phyloP scores from a whole-genome alignment of 176 grass and related monocot species.

The Melocanna baccifera region DNA sequence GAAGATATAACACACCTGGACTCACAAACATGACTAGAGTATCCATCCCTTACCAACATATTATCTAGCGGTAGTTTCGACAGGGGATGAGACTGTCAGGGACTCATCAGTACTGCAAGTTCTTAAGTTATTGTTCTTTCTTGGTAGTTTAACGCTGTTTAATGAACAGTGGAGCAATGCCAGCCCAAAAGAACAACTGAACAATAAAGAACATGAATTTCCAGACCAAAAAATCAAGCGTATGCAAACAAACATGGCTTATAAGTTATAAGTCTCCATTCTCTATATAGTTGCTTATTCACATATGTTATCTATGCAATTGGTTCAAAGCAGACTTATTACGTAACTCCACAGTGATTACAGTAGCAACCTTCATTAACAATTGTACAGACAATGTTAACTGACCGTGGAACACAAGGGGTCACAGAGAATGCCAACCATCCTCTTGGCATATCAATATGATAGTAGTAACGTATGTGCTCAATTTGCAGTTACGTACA shows the following conservation, averaged over 20 bases:
- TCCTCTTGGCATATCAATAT: constrained; percentile 10
- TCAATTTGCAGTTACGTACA: background rate
- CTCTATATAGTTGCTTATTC: background rate
- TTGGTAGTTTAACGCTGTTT: background rate
- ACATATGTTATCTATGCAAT: background rate
- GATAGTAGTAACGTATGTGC: background rate
- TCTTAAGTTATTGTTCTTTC: background rate
- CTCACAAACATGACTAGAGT: background rate
- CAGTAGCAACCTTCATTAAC: background rate
- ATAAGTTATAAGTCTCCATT: constrained; percentile 8
- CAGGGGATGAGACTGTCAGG: background rate
- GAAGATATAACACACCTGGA: background rate
- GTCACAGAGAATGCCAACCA: background rate
- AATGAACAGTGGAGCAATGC: background rate
- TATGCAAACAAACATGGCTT: background rate
- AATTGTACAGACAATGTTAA: background rate
- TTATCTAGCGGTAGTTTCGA: constrained; percentile 11
- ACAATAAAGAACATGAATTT: background rate
- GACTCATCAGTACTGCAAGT: background rate
- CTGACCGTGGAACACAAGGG: background rate
- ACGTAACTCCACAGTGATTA: background rate
- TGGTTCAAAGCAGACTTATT: constrained; percentile 3
- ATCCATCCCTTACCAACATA: constrained; percentile 5
- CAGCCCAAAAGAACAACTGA: constrained; percentile 6
- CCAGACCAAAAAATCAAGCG: background rate